phyloP scores from a whole-genome alignment of 306 rosid genomes.

The Castanea crenata region DNA sequence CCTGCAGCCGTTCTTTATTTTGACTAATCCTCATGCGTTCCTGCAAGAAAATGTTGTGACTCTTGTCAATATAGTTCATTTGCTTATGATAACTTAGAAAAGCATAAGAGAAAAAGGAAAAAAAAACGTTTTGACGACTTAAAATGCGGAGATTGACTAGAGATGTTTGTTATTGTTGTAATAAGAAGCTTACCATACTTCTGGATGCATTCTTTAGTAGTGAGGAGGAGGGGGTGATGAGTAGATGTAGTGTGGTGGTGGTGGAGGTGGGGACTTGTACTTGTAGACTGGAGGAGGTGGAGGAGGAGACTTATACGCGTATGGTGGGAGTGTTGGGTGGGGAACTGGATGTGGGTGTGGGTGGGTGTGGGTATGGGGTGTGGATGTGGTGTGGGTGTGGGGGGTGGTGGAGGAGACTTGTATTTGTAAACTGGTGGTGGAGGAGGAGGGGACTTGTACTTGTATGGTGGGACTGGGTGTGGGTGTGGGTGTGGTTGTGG shows the following conservation, averaged over 20 bases:
- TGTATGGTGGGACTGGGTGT: conserved; percentile 27
- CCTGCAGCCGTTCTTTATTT: conserved; percentile 52
- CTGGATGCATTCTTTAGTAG: conserved; percentile 33
- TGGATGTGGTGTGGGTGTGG: background rate
- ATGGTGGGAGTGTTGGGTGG: conserved; percentile 8
- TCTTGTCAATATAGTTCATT: background rate
- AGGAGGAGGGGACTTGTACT: conserved; percentile 51
- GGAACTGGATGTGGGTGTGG: too few relatives aligned
- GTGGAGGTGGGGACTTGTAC: conserved; percentile 25
- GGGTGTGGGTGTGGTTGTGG: background rate
- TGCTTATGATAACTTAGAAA: background rate
- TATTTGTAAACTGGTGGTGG: conserved; percentile 18
- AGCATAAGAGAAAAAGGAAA: background rate
- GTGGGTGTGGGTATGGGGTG: too few relatives aligned
- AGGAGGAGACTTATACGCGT: background rate
- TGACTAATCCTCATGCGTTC: conserved; percentile 25
- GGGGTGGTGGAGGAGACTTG: conserved; percentile 4
- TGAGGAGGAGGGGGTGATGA: conserved; percentile 82
- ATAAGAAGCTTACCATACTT: conserved; percentile 39
- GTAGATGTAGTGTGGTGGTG: conserved; percentile 45
- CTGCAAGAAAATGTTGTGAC: conserved; percentile 22
- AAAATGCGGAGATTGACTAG: background rate
- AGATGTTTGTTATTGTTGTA: background rate
- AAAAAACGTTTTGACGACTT: too few relatives aligned
- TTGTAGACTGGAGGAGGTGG: background rate